Evolutionary conservation across 306 rosid species (phyloP), one percentile per base, ranked within the genome.

Genomic region (Neltuma alba): DNA sequence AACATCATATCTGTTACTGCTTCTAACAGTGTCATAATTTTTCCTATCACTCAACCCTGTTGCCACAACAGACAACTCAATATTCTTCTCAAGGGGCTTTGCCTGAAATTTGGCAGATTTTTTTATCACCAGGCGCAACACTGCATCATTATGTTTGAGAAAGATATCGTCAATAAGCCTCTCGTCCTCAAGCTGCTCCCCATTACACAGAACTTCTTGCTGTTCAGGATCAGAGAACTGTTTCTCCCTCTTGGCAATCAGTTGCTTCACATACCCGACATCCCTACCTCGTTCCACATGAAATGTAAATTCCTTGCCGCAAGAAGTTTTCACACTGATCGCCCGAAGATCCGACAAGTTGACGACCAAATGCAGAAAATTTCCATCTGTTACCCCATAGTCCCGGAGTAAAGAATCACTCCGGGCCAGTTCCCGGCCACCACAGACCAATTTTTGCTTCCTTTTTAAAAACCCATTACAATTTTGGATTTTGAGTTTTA

Each of bases 281-380:
- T 94, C 95, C 34, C 83, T 86, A 78, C 86, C 93, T n/a, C 91
- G 88, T 79, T 92, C 89, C 64, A 91, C 94, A 77, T 89, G 88
- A 80, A 94, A 94, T 0, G 89, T 80, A 37, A 82, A 87, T 30
- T 94, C 97, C 57, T 87, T 89, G 62, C 97, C 97, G 28, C 87
- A 71, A 76, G 81, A 60, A 21, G 97, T 92, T 72, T 55, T 72
- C 80, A 92, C 99, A 81, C 76, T 89, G 80, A 94, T 89, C 70
- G 54, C 85, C 89, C 88, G 97, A 71, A 94, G 97, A 87, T 94
- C 99, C 1, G 97, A 86, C 9, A 91, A 81, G 76, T 84, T 83
- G 41, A 94, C 88, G 38, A 94, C 97, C 92, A 94, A 85, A 91
- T 94, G 97, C 86, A 94, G 70, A 61, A 94, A 88, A 79, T 94